Conservation (phyloP, 371 early-diverging fungal species). For the Mortierella sp. region DNA sequence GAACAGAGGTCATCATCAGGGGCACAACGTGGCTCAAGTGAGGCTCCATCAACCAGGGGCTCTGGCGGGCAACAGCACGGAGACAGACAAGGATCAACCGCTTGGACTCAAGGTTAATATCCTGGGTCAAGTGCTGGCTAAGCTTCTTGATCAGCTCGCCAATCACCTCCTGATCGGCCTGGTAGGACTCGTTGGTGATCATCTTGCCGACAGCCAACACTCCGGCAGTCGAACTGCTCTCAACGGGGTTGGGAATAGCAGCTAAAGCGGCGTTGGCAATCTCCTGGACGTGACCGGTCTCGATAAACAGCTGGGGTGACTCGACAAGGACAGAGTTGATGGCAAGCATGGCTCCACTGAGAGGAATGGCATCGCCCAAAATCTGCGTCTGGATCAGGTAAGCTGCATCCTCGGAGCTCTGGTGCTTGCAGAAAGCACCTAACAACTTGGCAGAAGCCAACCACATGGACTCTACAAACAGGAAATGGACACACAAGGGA, state of each 20-base stretch:
- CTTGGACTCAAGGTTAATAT: conserved; percentile 60
- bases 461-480: conserved; percentile 54
- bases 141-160: conserved; percentile 55
- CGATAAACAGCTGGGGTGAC: conserved; percentile 63
- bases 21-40: conserved; percentile 71
- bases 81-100: conserved; percentile 62
- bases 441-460: conserved; percentile 64
- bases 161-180: conserved; percentile 57
- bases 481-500: background rate
- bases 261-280: conserved; percentile 43
- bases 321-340: conserved; percentile 66
- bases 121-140: conserved; percentile 52
- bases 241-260: conserved; percentile 35
- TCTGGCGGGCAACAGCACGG: conserved; percentile 62
- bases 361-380: conserved; percentile 58
- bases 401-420: conserved; percentile 61
- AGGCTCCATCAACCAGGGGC: conserved; percentile 63
- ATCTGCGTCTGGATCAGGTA: conserved; percentile 59
- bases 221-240: conserved; percentile 57
- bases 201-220: conserved; percentile 69
- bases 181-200: conserved; percentile 61
- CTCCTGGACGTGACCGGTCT: conserved; percentile 54
- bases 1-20: conserved; percentile 77
- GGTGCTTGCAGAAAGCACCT: conserved; percentile 67
- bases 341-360: conserved; percentile 63